A percentile compares a stretch with the other conserved stretches of the same genome.
Evolutionary conservation across 441 rosid genomes (phyloP).

Genomic region (Populus hybrid): DNA sequence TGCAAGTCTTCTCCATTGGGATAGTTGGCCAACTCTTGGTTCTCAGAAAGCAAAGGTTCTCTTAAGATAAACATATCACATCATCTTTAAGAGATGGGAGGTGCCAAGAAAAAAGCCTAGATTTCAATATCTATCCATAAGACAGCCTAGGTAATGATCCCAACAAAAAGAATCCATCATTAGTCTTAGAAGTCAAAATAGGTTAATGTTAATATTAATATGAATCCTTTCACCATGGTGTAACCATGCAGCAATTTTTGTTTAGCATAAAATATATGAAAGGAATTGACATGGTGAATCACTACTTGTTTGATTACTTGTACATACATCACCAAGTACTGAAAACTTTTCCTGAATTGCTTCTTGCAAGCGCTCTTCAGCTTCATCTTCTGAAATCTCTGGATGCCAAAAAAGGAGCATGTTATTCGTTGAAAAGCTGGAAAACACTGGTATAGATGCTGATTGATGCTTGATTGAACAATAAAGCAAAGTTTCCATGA

Average conservation of each 20-base stretch:
- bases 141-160: not conserved
- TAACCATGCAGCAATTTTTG: not conserved
- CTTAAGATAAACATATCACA: not conserved
- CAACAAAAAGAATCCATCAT: not conserved
- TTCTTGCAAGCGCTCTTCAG: conserved; percentile 91
- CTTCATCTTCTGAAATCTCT: conserved; percentile 99
- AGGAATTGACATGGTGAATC: conserved; percentile 1
- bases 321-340: conserved; percentile 92
- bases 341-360: conserved; percentile 98
- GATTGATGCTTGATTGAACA: conserved; percentile 8
- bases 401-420: conserved; percentile 31
- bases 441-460: not conserved
- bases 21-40: not conserved
- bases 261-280: not conserved
- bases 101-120: not conserved
- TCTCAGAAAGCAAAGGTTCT: not conserved
- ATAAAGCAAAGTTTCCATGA: not conserved
- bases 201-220: not conserved
- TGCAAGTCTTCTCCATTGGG: not conserved
- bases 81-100: not conserved
- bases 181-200: not conserved
- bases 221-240: not conserved
- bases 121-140: not conserved
- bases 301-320: conserved; percentile 17
- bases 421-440: conserved; percentile 13